Evolutionary conservation across 768 basidiomycete genomes (phyloP).

Genomic region (Boletellus ananiceps): DNA sequence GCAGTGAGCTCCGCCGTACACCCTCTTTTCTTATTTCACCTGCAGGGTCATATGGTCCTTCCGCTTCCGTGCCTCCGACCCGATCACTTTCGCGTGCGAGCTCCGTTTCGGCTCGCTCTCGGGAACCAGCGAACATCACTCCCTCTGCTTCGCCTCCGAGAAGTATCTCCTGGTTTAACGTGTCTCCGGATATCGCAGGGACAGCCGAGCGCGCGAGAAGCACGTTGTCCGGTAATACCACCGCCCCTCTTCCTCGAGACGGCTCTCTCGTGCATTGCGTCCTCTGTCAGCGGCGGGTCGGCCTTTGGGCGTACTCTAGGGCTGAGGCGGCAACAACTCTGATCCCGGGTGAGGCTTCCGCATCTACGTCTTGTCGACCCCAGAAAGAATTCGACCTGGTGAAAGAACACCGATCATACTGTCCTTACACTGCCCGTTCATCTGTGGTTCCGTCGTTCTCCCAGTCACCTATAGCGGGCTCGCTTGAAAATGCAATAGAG

Average conservation of each 20-base stretch:
- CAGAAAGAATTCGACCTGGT: slow-evolving; percentile 64
- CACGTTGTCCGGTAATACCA: neutral
- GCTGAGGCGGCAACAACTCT: slow-evolving; percentile 7
- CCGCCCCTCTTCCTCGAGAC: slow-evolving; percentile 29
- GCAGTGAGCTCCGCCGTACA: slow-evolving; percentile 8
- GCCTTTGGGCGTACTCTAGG: slow-evolving; percentile 69
- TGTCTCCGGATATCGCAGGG: slow-evolving; percentile 13
- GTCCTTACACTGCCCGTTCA: slow-evolving; percentile 76
- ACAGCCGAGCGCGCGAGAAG: slow-evolving; percentile 8
- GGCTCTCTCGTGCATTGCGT: slow-evolving; percentile 57
- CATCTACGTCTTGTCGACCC: slow-evolving; percentile 20
- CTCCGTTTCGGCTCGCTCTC: slow-evolving; percentile 26
- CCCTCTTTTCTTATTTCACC: slow-evolving; percentile 22
- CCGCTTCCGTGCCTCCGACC: slow-evolving; percentile 28
- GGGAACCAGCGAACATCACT: slow-evolving; percentile 15
- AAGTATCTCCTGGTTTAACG: slow-evolving; percentile 16
- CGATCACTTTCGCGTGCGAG: slow-evolving; percentile 31
- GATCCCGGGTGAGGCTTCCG: slow-evolving; percentile 10
- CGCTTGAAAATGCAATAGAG: slow-evolving; percentile 42
- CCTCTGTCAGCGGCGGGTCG: slow-evolving; percentile 74
- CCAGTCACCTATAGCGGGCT: slow-evolving; percentile 12
- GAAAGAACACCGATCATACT: slow-evolving; percentile 80
- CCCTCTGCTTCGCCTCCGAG: slow-evolving; percentile 19
- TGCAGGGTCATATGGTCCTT: slow-evolving; percentile 25
- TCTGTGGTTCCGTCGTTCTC: slow-evolving; percentile 59